Base-by-base conservation (phyloP, 208 protist genomes). In the Leishmania lainsoni region DNA sequence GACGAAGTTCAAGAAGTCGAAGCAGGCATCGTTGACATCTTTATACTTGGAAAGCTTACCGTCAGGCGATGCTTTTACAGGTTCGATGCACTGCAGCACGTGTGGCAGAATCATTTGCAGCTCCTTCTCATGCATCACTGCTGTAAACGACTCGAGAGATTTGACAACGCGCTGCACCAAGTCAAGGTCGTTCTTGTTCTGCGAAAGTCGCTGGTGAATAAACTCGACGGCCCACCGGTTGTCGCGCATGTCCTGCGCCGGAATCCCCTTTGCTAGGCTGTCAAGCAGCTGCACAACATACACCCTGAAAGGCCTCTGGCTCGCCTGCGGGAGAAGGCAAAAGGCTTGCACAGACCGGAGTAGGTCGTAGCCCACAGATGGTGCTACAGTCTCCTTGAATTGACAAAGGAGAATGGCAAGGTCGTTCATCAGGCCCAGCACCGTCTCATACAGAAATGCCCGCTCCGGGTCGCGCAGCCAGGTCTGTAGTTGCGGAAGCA, bases 221-320 rank as follows among this genome's bases (percentile, higher is more conserved):
- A 96, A 98, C 86, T 95, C 93, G n/a, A 96, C 88, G 42, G 94
- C 90, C 93, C 94, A 98, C 6, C 93, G 83, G 79, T 97, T 89
- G 81, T 95, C 88, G n/a, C 91, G 92, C 91, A 97, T 96, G 79
- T 98, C 92, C 74, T 95, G 91, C 32, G 91, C 87, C 5, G 94
- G 92, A 32, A 98, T 83, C 54, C 87, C 86, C 32, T 90, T 87
- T 5, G 93, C 94, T 1, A 98, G 89, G 58, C 89, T 91, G 83
- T 96, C 93, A 2, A 98, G 86, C 35, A 98, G 81, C 87, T 98
- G 90, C 51, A 98, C 93, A 6, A 98, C 93, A 78, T 90, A 88
- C 63, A 90, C 87, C 89, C 90, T 96, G 51, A 95, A 88, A 8
- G 94, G 94, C 52, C 91, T 93, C 81, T 98, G 94, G 22, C 93